A percentile compares a stretch with the other conserved stretches of the same genome.
Evolutionary conservation across 1,284 basidiomycete genomes (phyloP).

Genomic region (Moniliophthora roreri): DNA sequence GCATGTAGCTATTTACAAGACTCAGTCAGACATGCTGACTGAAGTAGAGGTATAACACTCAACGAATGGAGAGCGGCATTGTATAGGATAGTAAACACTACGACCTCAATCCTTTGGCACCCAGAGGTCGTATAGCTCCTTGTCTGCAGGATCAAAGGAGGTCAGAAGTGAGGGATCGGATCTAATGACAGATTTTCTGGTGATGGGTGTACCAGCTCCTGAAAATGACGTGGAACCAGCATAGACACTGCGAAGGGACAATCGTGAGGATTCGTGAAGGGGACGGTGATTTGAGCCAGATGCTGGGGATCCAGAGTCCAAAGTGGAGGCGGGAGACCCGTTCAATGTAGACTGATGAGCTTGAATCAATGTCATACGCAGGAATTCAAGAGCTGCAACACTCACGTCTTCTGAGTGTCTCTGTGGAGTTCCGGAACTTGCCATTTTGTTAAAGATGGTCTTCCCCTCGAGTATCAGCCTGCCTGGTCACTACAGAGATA

Average conservation of each 20-base stretch:
- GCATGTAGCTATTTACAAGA: too few relatives aligned
- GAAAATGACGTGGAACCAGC: conserved; percentile 15
- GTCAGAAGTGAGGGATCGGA: conserved; percentile 64
- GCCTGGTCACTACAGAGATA: not conserved
- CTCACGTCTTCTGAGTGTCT: too few relatives aligned
- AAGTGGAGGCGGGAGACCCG: conserved; percentile 32
- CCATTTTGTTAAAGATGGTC: too few relatives aligned
- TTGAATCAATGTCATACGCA: not conserved
- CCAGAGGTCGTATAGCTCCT: conserved; percentile 74
- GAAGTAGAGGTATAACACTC: not conserved
- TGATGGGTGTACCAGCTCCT: conserved; percentile 21
- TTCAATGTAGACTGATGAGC: conserved; percentile 14
- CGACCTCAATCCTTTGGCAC: conserved; percentile 42
- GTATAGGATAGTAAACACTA: too few relatives aligned
- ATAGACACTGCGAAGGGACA: conserved; percentile 26
- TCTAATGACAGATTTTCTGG: conserved; percentile 48
- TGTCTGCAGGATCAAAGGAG: conserved; percentile 71
- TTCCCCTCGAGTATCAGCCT: not conserved
- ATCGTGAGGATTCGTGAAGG: conserved; percentile 23
- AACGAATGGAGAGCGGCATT: not conserved
- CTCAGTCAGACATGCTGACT: too few relatives aligned
- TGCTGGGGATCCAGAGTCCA: conserved; percentile 26
- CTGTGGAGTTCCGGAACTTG: too few relatives aligned
- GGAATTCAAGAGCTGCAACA: too few relatives aligned
- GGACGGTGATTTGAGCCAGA: not conserved